Conservation (phyloP, 2,329 filamentous ascomycete genomes). For the Alternaria sp. region DNA sequence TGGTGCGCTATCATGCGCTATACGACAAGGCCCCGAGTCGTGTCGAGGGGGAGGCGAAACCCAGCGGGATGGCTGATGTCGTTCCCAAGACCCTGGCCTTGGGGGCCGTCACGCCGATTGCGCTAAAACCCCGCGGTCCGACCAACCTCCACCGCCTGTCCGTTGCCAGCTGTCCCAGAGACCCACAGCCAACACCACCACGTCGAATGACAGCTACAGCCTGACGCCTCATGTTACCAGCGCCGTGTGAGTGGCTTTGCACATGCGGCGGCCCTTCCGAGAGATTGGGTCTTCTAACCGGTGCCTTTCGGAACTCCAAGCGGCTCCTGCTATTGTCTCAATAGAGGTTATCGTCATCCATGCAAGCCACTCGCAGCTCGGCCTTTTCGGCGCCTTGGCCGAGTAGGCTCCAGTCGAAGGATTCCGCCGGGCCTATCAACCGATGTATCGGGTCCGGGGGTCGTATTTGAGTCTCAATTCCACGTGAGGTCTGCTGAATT, state of each 20-base stretch:
- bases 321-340: neutral
- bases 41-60: conserved; percentile 29
- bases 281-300: conserved; percentile 10
- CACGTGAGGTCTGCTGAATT: too few species aligned
- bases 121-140: conserved; percentile 24
- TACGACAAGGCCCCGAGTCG: conserved; percentile 19
- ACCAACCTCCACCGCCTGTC: conserved; percentile 21
- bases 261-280: conserved; percentile 18
- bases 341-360: neutral
- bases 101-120: conserved; percentile 25
- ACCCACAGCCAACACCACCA: conserved; percentile 15
- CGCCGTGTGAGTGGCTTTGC: conserved; percentile 15
- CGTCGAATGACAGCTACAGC: conserved; percentile 19
- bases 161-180: conserved; percentile 17
- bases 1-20: conserved; percentile 12
- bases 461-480: too few species aligned
- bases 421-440: conserved; percentile 22
- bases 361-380: neutral
- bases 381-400: conserved; percentile 18
- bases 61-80: conserved; percentile 28
- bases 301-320: neutral
- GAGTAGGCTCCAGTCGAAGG: conserved; percentile 14
- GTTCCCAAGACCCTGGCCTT: conserved; percentile 31
- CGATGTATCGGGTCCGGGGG: conserved; percentile 15
- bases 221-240: conserved; percentile 20